Base-by-base conservation (phyloP, 2,329 filamentous ascomycete species). In the Penicillium sp. region DNA sequence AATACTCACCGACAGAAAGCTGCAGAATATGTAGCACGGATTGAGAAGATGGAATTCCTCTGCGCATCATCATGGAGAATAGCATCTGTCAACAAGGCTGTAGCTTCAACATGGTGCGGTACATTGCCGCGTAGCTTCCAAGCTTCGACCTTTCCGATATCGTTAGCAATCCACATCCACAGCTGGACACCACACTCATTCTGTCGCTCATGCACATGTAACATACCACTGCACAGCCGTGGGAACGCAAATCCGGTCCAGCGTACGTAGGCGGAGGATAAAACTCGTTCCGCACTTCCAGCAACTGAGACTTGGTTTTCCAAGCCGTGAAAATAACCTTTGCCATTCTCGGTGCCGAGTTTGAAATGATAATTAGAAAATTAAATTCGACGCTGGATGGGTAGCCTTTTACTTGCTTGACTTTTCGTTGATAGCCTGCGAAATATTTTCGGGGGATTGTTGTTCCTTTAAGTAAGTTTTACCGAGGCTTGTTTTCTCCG, bases 121-220 rank as follows among this genome's bases (percentile, higher is more conserved):
- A 74, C 61, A 55, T 69, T 71, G 17, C 70, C 71, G 33, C 71
- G 67, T 21, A 72, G 40, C 50, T 74, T 73, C 72, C 72, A 74
- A 2, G 64, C 67, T 49, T 61, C 66, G n/a, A 74, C 69, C 72
- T 73, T 49, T 4, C 15, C 17, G 17, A 38, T 3, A 44, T 29
- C 13, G 22, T 45, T 33, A 49, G 34, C n/a, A 33, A 45, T 28
- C 31, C 4, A 19, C 21, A 17, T 33, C 9, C 7, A 35, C 21
- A 19, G 10, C 15, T 19, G n/a, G 19, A 10, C 2, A 35, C 5
- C 12, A 24, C 15, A 13, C 5, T 21, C 1, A 45, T 21, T 38
- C 17, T 42, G 19, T n/a, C 28, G 8, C 10, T 32, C 12, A 37
- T 38, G 43, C 22, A 38, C 35, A 45, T 35, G 12, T 43, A 42